Percentiles rank a stretch among this genome's conserved stretches.
Evolutionary conservation across 352 stramenopile species (phyloP).

Genomic region (Pythium scleroteichum): DNA sequence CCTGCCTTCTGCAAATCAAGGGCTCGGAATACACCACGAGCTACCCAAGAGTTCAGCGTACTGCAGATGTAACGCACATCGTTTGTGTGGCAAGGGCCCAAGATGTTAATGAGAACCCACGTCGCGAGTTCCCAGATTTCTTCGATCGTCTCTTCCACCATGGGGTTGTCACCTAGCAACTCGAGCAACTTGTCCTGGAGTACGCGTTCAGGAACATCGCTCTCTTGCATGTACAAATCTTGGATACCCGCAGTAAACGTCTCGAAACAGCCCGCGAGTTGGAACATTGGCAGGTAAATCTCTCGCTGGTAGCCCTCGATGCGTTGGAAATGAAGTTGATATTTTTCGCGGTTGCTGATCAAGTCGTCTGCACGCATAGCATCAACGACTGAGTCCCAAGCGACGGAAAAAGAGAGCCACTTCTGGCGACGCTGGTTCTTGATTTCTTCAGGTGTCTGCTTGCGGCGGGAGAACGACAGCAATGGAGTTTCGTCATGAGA

Average conservation of each 20-base stretch:
- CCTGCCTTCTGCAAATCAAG: constrained; percentile 74
- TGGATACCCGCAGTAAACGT: constrained; percentile 78
- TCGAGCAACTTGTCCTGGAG: constrained; percentile 86
- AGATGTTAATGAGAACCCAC: constrained; percentile 93
- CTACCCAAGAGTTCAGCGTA: constrained; percentile 79
- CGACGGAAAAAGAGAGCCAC: constrained; percentile 98
- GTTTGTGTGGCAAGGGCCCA: constrained; percentile 93
- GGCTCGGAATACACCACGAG: constrained; percentile 75
- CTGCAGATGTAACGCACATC: constrained; percentile 93
- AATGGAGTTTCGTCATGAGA: constrained; percentile 68
- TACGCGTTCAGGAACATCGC: constrained; percentile 62
- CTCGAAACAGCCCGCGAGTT: constrained; percentile 97
- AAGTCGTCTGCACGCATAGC: constrained; percentile 93
- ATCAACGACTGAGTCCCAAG: constrained; percentile 98
- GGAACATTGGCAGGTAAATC: constrained; percentile 98
- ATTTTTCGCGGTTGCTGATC: constrained; percentile 88
- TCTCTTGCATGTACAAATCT: constrained; percentile 69
- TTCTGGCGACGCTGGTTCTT: constrained; percentile 95
- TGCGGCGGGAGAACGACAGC: constrained; percentile 84
- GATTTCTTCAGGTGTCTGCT: constrained; percentile 75
- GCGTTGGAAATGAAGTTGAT: constrained; percentile 95
- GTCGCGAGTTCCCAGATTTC: constrained; percentile 97
- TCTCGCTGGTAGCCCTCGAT: constrained; percentile 96
- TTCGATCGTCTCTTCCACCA: constrained; percentile 91
- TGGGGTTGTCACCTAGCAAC: constrained; percentile 70